These are phyloP conservation scores for Fusarium sp. DNA, from an alignment of 2,329 filamentous ascomycete species.

Conservation along the genomic window DNA sequence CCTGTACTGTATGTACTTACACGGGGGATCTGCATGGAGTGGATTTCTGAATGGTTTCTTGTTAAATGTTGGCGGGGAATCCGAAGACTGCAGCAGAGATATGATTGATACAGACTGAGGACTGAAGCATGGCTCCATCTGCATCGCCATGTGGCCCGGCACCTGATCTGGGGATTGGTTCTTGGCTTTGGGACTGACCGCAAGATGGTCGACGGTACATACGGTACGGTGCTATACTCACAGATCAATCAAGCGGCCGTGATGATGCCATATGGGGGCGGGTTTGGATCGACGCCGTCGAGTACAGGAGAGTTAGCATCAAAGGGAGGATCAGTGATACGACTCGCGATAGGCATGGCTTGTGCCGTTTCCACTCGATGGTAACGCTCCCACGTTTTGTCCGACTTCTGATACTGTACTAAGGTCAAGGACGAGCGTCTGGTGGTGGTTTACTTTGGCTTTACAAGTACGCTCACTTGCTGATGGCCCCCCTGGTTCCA, in stretches of 20 bases:
- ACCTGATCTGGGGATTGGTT: slow-evolving; percentile 24
- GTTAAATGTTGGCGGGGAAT: slow-evolving; percentile 16
- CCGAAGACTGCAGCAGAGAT: background rate
- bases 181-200: slow-evolving; percentile 10
- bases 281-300: slow-evolving; percentile 23
- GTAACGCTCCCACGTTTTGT: slow-evolving; percentile 34
- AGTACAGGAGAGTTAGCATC: background rate
- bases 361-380: slow-evolving; percentile 12
- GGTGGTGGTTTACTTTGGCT: slow-evolving; percentile 24
- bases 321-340: background rate
- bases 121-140: background rate
- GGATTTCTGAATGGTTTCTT: slow-evolving; percentile 3
- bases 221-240: background rate
- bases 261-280: slow-evolving; percentile 26
- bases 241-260: slow-evolving; percentile 3
- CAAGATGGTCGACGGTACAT: slow-evolving; percentile 9
- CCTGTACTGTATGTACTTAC: background rate
- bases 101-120: background rate
- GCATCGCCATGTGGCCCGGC: slow-evolving; percentile 19
- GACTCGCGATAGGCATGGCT: slow-evolving; percentile 19
- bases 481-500: slow-evolving; percentile 27
- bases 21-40: slow-evolving; percentile 17
- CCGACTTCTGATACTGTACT: slow-evolving; percentile 13
- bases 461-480: background rate
- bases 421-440: slow-evolving; percentile 13